Conservation (phyloP, 768 basidiomycete species). For the Neoboletus subvelutipes region DNA sequence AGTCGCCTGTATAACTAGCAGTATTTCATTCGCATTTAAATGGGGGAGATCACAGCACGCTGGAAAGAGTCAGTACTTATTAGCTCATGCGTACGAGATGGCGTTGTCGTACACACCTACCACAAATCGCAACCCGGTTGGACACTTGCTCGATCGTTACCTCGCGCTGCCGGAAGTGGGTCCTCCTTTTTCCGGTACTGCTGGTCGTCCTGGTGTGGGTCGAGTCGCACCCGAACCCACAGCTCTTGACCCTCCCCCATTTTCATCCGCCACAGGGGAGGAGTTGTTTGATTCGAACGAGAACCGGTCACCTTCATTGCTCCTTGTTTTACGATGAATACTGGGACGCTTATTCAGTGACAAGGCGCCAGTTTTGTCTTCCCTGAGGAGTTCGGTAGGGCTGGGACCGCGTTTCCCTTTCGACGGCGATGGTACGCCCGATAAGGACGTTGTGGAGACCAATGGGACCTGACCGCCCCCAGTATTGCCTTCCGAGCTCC, state of each 20-base stretch:
- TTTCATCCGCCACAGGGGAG: constrained; percentile 10
- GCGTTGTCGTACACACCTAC: constrained; percentile 14
- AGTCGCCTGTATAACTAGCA: background rate
- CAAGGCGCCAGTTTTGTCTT: constrained; percentile 56
- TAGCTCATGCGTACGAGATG: constrained; percentile 2
- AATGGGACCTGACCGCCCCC: constrained; percentile 4
- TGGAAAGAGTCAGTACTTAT: constrained; percentile 4
- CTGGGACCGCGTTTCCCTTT: constrained; percentile 67
- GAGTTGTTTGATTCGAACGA: constrained; percentile 14
- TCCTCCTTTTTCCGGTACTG: constrained; percentile 9
- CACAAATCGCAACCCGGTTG: constrained; percentile 4
- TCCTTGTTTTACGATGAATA: constrained; percentile 45
- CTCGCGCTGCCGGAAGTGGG: constrained; percentile 7
- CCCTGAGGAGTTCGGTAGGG: constrained; percentile 65
- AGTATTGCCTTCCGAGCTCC: constrained; percentile 7
- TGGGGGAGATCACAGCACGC: constrained; percentile 3
- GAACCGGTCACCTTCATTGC: constrained; percentile 10
- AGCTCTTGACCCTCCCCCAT: constrained; percentile 4
- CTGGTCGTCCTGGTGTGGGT: constrained; percentile 5
- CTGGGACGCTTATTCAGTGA: constrained; percentile 67
- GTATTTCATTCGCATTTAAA: constrained; percentile 11
- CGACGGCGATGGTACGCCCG: constrained; percentile 32
- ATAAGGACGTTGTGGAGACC: constrained; percentile 13
- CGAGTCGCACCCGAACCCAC: constrained; percentile 1
- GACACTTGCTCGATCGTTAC: constrained; percentile 11